A percentile compares a stretch with the other conserved stretches of the same genome.
These are phyloP conservation scores for Petrea volubilis DNA, from an alignment of 257 asterid species.

Conservation along the genomic window DNA sequence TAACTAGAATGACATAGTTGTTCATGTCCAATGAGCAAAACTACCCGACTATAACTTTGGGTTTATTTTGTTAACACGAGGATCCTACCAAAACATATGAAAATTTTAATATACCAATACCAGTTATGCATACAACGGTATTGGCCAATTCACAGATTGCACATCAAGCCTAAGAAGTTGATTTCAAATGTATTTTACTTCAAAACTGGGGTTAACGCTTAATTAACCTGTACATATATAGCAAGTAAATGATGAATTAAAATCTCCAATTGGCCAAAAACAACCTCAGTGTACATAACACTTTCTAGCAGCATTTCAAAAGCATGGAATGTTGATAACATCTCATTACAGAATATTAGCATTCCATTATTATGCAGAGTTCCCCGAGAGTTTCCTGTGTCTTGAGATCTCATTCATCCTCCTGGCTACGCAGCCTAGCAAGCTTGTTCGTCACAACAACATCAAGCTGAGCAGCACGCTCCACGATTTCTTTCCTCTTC, in stretches of 20 bases:
- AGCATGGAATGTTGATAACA: neutral
- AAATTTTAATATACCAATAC: no score
- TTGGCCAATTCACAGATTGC: neutral
- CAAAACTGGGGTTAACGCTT: neutral
- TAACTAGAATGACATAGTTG: no score
- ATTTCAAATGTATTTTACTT: neutral
- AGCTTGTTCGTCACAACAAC: constrained; percentile 72
- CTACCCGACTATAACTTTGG: no score
- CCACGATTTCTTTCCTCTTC: constrained; percentile 66
- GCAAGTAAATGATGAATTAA: neutral
- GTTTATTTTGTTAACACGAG: no score
- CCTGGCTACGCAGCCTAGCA: constrained; percentile 71
- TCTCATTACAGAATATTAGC: neutral
- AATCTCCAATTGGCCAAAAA: constrained; percentile 12
- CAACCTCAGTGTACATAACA: neutral
- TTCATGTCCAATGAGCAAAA: no score
- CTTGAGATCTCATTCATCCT: constrained; percentile 52
- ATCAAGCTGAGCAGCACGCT: constrained; percentile 66
- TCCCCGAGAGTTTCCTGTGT: neutral
- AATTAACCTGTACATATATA: neutral
- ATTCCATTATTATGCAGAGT: neutral
- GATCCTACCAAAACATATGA: no score
- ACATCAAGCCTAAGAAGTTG: neutral
- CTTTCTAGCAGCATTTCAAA: neutral
- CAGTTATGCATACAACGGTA: no score